A percentile compares a stretch with the other conserved stretches of the same genome.
These are phyloP conservation scores for Oldenlandia corymbosa DNA, from an alignment of 257 asterid genomes.

Conservation along the genomic window DNA sequence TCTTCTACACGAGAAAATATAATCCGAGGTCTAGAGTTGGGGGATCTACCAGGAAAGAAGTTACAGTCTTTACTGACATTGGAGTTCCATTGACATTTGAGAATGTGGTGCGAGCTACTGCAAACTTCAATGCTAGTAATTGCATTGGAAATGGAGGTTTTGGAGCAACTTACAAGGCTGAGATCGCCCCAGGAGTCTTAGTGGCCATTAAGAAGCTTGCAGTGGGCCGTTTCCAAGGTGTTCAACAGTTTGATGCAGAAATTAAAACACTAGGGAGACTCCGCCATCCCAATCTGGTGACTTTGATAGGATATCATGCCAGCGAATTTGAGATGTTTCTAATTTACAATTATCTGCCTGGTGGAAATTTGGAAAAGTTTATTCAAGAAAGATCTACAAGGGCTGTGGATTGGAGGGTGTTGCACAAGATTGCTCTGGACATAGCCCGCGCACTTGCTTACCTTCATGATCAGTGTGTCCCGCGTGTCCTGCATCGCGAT, in stretches of 20 bases:
- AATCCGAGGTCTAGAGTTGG: constrained; percentile 83
- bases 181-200: constrained; percentile 72
- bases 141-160: constrained; percentile 96
- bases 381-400: constrained; percentile 69
- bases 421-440: constrained; percentile 87
- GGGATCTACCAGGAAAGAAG: constrained; percentile 73
- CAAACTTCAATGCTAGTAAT: constrained; percentile 74
- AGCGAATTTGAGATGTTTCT: constrained; percentile 90
- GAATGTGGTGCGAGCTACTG: constrained; percentile 75
- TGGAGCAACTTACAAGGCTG: constrained; percentile 95
- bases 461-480: constrained; percentile 85
- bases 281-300: constrained; percentile 74
- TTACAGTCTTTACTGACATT: constrained; percentile 62
- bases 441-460: constrained; percentile 83
- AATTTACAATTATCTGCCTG: constrained; percentile 66
- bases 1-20: constrained; percentile 72
- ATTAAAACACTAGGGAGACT: constrained; percentile 76
- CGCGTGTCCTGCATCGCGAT: constrained; percentile 89
- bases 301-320: constrained; percentile 86
- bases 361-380: constrained; percentile 80
- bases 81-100: constrained; percentile 74
- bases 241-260: constrained; percentile 82
- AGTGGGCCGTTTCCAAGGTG: constrained; percentile 71
- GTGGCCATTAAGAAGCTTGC: constrained; percentile 82
- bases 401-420: constrained; percentile 83